phyloP scores from a whole-genome alignment of 2,329 filamentous ascomycete species.

The Annulohypoxylon truncatum region DNA sequence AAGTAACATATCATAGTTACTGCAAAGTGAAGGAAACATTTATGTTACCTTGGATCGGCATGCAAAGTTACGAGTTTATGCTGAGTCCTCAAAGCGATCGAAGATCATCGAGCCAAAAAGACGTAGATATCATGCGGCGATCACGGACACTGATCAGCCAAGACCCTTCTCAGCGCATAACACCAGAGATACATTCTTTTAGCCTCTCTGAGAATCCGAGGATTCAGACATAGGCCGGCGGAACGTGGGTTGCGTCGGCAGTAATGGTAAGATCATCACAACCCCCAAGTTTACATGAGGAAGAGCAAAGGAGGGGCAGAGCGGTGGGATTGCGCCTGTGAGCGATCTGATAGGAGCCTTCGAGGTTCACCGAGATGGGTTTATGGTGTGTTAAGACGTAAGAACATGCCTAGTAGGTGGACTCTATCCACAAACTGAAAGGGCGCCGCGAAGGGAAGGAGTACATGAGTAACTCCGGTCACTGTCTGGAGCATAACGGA shows the following conservation, averaged over 20 bases:
- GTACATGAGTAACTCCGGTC: neutral
- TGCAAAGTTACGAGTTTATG: neutral
- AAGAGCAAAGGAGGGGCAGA: neutral
- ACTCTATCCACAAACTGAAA: neutral
- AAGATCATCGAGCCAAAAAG: neutral
- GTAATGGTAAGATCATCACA: slow-evolving; percentile 31
- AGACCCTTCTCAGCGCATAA: neutral
- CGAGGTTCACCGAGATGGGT: too few species aligned
- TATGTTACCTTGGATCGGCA: neutral
- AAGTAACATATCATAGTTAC: neutral
- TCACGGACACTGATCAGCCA: slow-evolving; percentile 11
- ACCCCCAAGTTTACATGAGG: neutral
- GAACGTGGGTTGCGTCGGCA: slow-evolving; percentile 23
- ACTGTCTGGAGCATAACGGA: neutral
- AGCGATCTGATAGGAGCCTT: neutral
- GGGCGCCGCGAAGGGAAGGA: neutral
- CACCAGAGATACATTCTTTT: neutral
- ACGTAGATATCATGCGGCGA: neutral
- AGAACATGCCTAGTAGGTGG: neutral
- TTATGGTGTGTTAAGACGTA: neutral
- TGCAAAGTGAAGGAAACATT: neutral
- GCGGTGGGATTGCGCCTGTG: neutral
- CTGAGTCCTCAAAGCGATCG: neutral
- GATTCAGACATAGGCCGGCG: slow-evolving; percentile 13
- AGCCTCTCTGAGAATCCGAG: slow-evolving; percentile 4